Conservation (phyloP, 495 filamentous ascomycete genomes). For the Jackrogersella multiformis region DNA sequence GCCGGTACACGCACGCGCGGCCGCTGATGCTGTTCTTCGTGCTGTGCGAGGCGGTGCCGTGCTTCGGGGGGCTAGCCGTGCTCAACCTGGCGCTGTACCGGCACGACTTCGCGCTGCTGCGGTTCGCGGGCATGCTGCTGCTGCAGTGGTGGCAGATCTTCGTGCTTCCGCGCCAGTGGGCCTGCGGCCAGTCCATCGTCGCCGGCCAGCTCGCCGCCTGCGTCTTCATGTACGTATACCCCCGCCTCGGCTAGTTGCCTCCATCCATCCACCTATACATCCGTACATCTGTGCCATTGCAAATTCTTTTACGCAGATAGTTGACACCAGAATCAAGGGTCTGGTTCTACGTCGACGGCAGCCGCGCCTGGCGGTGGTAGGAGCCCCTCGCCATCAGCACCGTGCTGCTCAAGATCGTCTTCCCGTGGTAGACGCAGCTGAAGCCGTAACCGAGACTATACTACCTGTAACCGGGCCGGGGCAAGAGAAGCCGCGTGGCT, state of each 20-base stretch:
- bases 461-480: neutral
- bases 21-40: conserved; percentile 31
- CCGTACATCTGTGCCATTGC: too few relatives aligned
- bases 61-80: conserved; percentile 5
- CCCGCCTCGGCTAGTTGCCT: too few relatives aligned
- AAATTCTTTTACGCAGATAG: too few relatives aligned
- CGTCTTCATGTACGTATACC: too few relatives aligned
- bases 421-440: conserved; percentile 25
- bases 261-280: too few relatives aligned
- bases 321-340: too few relatives aligned
- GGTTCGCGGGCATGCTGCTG: conserved; percentile 23
- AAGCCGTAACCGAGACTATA: neutral
- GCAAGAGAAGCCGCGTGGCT: neutral
- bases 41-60: conserved; percentile 17
- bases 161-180: conserved; percentile 33
- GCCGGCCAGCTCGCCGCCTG: conserved; percentile 29
- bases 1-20: conserved; percentile 27
- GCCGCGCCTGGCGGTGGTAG: conserved; percentile 29
- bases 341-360: conserved; percentile 31
- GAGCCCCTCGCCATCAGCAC: conserved; percentile 30
- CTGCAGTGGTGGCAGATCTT: conserved; percentile 42
- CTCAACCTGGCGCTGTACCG: conserved; percentile 30
- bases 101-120: conserved; percentile 28
- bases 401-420: conserved; percentile 38
- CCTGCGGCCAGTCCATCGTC: conserved; percentile 21